Evolutionary conservation across 495 filamentous ascomycete species (phyloP), one percentile per base, ranked within the genome.

Genomic region (Penicillium diatomitis): DNA sequence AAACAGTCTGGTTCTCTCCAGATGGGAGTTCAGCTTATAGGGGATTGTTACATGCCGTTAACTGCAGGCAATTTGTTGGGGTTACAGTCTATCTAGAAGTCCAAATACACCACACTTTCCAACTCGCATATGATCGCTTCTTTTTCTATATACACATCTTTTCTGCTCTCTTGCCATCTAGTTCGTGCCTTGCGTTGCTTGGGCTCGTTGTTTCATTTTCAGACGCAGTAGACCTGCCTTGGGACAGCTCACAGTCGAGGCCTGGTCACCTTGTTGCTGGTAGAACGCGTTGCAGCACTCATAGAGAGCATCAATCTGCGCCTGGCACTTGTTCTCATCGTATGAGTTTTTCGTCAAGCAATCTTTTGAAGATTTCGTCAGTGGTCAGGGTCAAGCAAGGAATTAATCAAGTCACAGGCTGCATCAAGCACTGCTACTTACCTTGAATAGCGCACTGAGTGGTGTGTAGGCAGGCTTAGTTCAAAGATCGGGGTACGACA

Each of bases 201-300:
- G 65, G 11, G 72, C 78, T 44, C 84, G 76, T 63, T 96, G 90
- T 72, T 85, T 87, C 79, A 96, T 84, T 68, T 94, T 96, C 54
- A 97, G 66, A 58, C 76, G 75, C 51, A 99, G 66, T 40, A 96
- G 68, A 51, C 67, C 78, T 36, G 86, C 74, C 59, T 94, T 94
- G 3, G 92, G 92, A 60, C 92, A 99, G 70, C 88, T 91, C 8
- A 79, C 79, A 2, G 82, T 85, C 32, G 77, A 79, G 8, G 88
- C 88, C 11, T 80, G 68, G 38, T 95, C 86, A 5, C 94, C 91
- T 44, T 84, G 77, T 45, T 77, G 74, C 61, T 83, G 66, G 69
- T 99, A 97, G 66, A 99, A 95, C 32, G 77, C 73, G 53, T 89
- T 83, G 67, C 92, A 99, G 64, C 92, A 99, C 60, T 92, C 84